Evolutionary conservation across 163 green algal species (phyloP).

Genomic region (Chloromonas sp.): DNA sequence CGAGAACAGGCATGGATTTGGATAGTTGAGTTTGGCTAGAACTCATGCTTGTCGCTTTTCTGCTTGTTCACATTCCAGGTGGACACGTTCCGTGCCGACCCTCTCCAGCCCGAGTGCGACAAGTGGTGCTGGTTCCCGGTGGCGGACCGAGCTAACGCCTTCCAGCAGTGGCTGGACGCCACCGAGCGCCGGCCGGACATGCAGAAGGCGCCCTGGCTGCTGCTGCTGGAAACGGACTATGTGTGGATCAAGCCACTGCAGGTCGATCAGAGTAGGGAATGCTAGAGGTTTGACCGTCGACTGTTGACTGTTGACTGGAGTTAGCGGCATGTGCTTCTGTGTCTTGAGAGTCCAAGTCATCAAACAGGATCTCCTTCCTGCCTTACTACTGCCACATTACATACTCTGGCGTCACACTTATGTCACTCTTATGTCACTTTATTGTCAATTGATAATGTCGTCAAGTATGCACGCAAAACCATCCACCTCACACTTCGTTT

Average conservation of each 20-base stretch:
- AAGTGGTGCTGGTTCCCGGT: constrained; percentile 94
- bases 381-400: not conserved
- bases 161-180: constrained; percentile 74
- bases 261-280: constrained; percentile 2
- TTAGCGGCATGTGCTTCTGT: no score
- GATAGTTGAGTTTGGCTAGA: no score
- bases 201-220: constrained; percentile 63
- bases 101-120: constrained; percentile 78
- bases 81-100: constrained; percentile 52
- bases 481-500: no score
- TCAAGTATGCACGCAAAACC: no score
- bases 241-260: constrained; percentile 81
- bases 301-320: no score
- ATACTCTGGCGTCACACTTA: not conserved
- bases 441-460: no score
- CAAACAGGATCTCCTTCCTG: no score
- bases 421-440: no score
- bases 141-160: constrained; percentile 80
- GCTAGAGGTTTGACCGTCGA: not conserved
- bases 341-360: no score
- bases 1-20: no score
- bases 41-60: no score
- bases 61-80: constrained; percentile 23
- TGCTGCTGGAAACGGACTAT: constrained; percentile 95
- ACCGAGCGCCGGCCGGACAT: constrained; percentile 44